Base-by-base conservation (phyloP, 495 filamentous ascomycete species). In the Cenococcum geophilum region DNA sequence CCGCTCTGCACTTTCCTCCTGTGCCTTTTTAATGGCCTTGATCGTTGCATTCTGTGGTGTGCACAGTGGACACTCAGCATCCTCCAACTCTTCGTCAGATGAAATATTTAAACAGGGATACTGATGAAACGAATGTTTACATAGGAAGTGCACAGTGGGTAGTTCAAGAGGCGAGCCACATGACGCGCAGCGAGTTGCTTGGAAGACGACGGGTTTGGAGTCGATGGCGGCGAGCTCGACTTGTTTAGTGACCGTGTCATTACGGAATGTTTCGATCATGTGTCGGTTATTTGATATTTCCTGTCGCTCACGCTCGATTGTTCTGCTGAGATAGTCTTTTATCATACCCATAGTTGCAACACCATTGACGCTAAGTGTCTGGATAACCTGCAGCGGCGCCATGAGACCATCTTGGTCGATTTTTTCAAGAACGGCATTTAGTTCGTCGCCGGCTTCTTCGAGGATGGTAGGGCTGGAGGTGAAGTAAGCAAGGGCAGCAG, bases 311-410 rank as follows among this genome's bases (percentile, higher is more conserved):
- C 87, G 81, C 61, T 92, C 87, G 71, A 98, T 95, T 18, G 91
- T 93, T 52, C 87, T 81, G 58, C 86, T 83, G 4, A 98, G 84
- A 70, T 98, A 98, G 27, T 85, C 85, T 77, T 96, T 97, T 48
- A 98, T 86, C 78, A 96, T 88, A 35, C 95, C 93, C 88, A 97
- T 96, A 1, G 91, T 97, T 0, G 93, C 92, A 8, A 97, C 91
- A 25, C 82, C 85, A 68, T 90, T 91, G 25, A 82, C 84, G 60
- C 86, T 88, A 11, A 98, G 77, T 1, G 95, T 91, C 72, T 98
- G 93, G 16, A 98, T 93, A 14, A 98, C 93, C 72, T 98, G 92
- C 23, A 98, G 78, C 1, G 93, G 93, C 14, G 95, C 92, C 88
- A 98, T 95, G 12, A 98, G 81, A 14, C 89, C 88, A 62, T 93